Base-by-base conservation (phyloP, 1,139 yeast species). In the Yamadazyma atmosphaerica region DNA sequence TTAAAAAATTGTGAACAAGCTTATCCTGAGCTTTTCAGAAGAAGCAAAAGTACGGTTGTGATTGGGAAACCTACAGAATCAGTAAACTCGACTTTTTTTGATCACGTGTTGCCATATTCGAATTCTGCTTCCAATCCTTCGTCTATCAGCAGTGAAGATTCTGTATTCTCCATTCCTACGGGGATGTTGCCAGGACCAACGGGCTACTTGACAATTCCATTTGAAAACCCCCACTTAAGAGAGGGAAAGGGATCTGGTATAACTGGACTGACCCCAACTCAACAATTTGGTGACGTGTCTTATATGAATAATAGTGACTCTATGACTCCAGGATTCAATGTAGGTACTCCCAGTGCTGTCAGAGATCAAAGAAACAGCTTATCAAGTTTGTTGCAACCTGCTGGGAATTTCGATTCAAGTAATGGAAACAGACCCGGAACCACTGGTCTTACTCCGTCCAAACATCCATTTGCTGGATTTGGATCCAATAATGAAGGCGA, bases 1-100 rank as follows among this genome's bases (percentile, higher is more conserved):
- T 50, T 69, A 25, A 52, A 55, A 4, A 42, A 48, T 27, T 50
- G 56, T 10, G 45, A 55, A 33, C 35, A 19, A 15, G 36, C 47
- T 7, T 60, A 52, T 41, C 72, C 73, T 0, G 64, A 61, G 12
- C 34, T 65, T 16, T 56, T 42, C 39, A 36, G 23, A n/a, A 37
- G 42, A 28, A 38, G 5, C 16, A 30, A 19, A 9, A 28, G 16
- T 15, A 10, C 31, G 15, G 21, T 14, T 4, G 26, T 23, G n/a
- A 23, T 23, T 10, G 26, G 12, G n/a, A 8, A 9, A 6, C 8
- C 26, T 4, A 12, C 5, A n/a, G 26, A 23, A 10, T 6, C 26
- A 9, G 12, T 9, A 12, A 23, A 23, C 7, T 4, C 26, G 11
- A 8, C 11, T 5, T 5, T 8, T 8, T 23, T 7, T 23, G 26